Conservation (phyloP, 257 asterid species). For the Solanum gandarillasii region DNA sequence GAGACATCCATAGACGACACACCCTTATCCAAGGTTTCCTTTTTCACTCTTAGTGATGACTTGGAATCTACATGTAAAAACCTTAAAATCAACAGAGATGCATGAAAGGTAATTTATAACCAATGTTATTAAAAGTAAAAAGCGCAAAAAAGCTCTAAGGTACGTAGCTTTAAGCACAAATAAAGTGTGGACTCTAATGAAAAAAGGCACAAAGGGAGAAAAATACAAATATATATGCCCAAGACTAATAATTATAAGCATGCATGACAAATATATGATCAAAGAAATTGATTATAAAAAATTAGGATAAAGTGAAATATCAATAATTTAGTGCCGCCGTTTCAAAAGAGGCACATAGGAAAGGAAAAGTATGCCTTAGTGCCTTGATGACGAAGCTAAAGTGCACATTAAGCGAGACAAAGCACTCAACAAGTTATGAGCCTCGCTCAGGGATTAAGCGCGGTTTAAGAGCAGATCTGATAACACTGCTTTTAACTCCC, state of each 20-base stretch:
- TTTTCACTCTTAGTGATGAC: constrained; percentile 20
- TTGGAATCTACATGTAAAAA: constrained; percentile 23
- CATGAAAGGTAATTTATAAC: not conserved
- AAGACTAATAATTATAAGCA: not conserved
- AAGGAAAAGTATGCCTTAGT: not conserved
- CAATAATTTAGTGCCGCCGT: not conserved
- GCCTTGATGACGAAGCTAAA: not conserved
- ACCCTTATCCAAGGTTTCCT: constrained; percentile 36
- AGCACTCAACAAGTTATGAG: not conserved
- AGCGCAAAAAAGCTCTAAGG: not conserved
- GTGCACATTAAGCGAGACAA: not conserved
- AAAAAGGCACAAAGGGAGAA: not conserved
- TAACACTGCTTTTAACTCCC: not conserved
- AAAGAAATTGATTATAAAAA: not conserved
- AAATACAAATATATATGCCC: not conserved
- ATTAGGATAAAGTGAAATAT: not conserved
- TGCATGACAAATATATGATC: not conserved
- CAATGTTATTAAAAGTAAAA: not conserved
- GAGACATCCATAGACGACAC: constrained; percentile 53
- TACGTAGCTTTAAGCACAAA: not conserved
- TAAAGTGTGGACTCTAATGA: not conserved
- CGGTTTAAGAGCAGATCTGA: not conserved
- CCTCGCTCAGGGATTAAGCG: not conserved
- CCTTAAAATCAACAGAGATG: not conserved
- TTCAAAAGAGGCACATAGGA: not conserved